Base-by-base conservation (phyloP, 2,329 filamentous ascomycete genomes). In the Fusarium protoensiforme region DNA sequence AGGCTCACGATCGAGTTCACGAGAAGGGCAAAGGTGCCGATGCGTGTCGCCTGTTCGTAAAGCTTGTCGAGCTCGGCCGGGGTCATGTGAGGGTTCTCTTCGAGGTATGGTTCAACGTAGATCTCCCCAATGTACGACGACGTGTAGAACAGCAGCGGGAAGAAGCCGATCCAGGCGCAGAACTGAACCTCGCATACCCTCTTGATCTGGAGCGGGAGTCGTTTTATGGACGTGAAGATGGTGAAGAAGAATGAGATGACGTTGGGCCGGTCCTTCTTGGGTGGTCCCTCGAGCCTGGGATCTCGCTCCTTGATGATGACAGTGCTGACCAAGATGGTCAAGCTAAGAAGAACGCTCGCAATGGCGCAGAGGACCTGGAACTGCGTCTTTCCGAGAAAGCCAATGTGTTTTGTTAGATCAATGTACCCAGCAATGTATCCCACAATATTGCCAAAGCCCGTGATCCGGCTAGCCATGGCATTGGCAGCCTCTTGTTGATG, bases 401-500 rank as follows among this genome's bases (percentile, higher is more conserved):
- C 92, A 11, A 97, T 81, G 67, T 92, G 87, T 61, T 87, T 87
- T 0, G 94, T 93, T 6, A 98, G 87, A 76, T 98, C 88, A 70
- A 94, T 85, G 77, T 96, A 97, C 39, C 96, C 96, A 63, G 94
- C 94, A 24, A 97, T 87, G 80, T 96, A 98, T 39, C 95, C 95
- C 35, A 96, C 82, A 63, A 98, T 98, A 80, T 98, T 98, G 35
- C 96, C 96, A 53, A 97, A 85, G 27, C 96, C 96, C 13, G 92
- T 93, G 65, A 96, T 89, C 60, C 96, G 91, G 78, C 94, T 95
- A 22, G 96, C 94, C 95, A 97, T 98, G 43, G 96, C 92, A 83
- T 98, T 98, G 63, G 95, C 96, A 39, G 92, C 88, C 82, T 98
- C 95, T 84, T 98, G 96, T 81, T 98, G 96, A 78, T 98, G 95